Conservation (phyloP, 345 rosid species). For the Hevea brasiliensis region DNA sequence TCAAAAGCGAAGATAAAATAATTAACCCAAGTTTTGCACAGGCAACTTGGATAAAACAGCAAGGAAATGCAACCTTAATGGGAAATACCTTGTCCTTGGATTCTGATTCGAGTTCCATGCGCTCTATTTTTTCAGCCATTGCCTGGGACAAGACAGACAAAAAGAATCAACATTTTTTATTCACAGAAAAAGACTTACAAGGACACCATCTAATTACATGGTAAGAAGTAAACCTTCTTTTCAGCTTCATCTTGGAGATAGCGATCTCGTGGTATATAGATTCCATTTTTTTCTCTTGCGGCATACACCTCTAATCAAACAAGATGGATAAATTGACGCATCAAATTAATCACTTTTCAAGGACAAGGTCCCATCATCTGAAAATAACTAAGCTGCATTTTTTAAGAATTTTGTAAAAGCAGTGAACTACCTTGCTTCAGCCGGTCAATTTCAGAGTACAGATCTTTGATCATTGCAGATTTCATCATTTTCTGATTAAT, state of each 20-base stretch:
- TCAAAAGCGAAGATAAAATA: constrained; percentile 20
- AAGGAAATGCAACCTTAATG: neutral
- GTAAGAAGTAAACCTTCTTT: constrained; percentile 64
- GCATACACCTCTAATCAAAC: constrained; percentile 79
- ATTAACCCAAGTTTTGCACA: constrained; percentile 2
- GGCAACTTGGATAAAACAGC: constrained; percentile 6
- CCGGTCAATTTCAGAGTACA: constrained; percentile 95
- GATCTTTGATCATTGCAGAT: constrained; percentile 92
- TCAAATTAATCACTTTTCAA: constrained; percentile 4
- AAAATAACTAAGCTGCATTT: neutral
- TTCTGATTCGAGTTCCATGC: constrained; percentile 77
- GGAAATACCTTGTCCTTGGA: constrained; percentile 73
- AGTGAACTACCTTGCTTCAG: constrained; percentile 80
- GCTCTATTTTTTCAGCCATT: constrained; percentile 96
- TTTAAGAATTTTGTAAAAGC: constrained; percentile 9
- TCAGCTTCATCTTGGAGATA: constrained; percentile 92
- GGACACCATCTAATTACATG: constrained; percentile 1
- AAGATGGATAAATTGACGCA: constrained; percentile 11
- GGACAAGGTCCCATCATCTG: neutral
- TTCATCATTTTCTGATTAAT: constrained; percentile 99
- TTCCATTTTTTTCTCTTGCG: constrained; percentile 97
- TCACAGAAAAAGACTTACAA: constrained; percentile 5
- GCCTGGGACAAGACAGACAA: constrained; percentile 48
- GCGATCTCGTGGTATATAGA: constrained; percentile 90
- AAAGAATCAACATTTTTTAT: constrained; percentile 15